Percentiles rank a stretch among this genome's conserved stretches.
phyloP scores from a whole-genome alignment of 2,329 filamentous ascomycete species.

The Talaromyces pinophilus region DNA sequence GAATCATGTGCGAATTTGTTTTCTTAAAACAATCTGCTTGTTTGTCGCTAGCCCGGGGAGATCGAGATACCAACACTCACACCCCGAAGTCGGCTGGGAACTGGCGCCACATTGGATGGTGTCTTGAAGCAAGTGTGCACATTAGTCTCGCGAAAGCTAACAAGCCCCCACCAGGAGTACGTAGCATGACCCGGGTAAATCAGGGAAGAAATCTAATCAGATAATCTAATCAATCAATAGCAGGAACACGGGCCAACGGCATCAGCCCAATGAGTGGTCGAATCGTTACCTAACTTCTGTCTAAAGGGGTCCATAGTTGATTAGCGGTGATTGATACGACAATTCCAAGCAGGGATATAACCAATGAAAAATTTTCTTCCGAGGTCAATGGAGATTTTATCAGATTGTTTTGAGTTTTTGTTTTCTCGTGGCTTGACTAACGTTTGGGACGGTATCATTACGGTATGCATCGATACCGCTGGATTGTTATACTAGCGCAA shows the following conservation, averaged over 20 bases:
- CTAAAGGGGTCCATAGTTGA: not conserved
- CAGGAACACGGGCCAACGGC: not conserved
- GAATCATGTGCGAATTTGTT: not conserved
- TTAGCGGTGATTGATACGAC: not conserved
- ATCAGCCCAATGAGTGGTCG: too few relatives aligned
- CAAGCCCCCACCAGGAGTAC: not conserved
- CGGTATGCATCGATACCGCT: not conserved
- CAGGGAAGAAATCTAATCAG: slow-evolving; percentile 9
- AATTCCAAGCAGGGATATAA: not conserved
- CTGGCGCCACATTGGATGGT: not conserved
- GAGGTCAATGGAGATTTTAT: slow-evolving; percentile 1
- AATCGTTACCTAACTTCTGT: not conserved
- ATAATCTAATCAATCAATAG: slow-evolving; percentile 20
- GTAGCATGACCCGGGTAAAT: slow-evolving; percentile 2
- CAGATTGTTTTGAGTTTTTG: slow-evolving; percentile 11
- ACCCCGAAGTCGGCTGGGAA: slow-evolving; percentile 1
- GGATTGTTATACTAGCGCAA: not conserved
- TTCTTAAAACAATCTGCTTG: not conserved
- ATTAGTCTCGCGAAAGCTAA: not conserved
- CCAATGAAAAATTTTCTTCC: slow-evolving; percentile 8
- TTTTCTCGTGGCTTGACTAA: not conserved
- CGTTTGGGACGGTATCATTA: not conserved
- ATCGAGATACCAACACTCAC: not conserved
- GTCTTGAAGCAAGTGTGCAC: not conserved
- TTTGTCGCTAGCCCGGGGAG: not conserved